A percentile compares a stretch with the other conserved stretches of the same genome.
Conservation (phyloP, 768 basidiomycete species). For the Coprinellus aureogranulatus region DNA sequence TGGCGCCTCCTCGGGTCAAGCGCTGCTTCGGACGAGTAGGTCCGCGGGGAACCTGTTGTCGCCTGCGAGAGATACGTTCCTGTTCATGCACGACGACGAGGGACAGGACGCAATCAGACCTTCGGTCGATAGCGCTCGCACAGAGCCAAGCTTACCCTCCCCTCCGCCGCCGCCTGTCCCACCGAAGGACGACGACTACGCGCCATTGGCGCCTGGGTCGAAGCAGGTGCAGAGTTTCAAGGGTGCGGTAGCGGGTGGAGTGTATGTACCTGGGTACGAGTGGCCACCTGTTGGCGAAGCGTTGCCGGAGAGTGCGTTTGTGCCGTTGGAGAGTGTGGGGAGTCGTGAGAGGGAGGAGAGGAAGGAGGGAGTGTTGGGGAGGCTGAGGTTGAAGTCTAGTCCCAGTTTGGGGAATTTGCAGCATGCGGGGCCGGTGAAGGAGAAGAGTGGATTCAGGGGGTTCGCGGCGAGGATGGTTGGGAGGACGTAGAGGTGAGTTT, state of each 20-base stretch:
- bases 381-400: constrained; percentile 1
- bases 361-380: not conserved
- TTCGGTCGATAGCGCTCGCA: not conserved
- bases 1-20: not conserved
- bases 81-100: too few relatives aligned
- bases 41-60: not conserved
- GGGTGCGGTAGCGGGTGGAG: too few relatives aligned
- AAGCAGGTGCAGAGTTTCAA: too few relatives aligned
- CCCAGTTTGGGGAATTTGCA: constrained; percentile 1
- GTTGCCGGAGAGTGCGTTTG: not conserved
- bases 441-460: not conserved
- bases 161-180: not conserved
- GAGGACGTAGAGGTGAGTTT: not conserved
- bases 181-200: not conserved
- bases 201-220: too few relatives aligned
- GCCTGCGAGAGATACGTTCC: too few relatives aligned
- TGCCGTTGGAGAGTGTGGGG: not conserved
- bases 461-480: constrained; percentile 5
- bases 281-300: not conserved
- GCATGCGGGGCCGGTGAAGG: not conserved
- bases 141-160: too few relatives aligned
- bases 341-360: not conserved
- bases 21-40: not conserved
- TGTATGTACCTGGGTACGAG: not conserved
- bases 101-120: not conserved